Base-by-base conservation (phyloP, 1,284 basidiomycete genomes). In the Ustilago cynodontis region DNA sequence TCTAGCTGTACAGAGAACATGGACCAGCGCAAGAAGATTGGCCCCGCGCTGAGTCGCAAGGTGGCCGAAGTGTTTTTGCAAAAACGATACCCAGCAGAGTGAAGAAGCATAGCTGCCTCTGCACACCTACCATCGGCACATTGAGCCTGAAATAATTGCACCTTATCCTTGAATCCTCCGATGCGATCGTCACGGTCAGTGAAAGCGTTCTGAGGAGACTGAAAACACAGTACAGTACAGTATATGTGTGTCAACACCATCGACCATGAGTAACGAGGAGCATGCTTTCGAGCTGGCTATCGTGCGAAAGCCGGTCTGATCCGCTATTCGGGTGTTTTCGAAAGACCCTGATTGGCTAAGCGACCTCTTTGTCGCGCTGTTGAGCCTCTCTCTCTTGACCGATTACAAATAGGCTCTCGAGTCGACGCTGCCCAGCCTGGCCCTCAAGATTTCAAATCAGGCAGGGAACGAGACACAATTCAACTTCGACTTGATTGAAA, bases 11-110 rank as follows among this genome's bases (percentile, higher is more conserved):
- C 71, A 24, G 67, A 79, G 14, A 50, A 53, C 4, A 63, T 69
- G 49, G 77, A 79, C 33, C 67, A 73, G 65, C 64, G 77, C 35
- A 79, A 69, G 61, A 72, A 71, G 60, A 65, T 79, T 18, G 77
- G 77, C 18, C 65, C 63, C 16, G 71, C 73, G 31, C 59, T 79
- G 33, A 79, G 77, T 55, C 49, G 54, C 33, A 79, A 77, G 59
- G 68, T 76, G 39, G 56, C 68, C 24, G 61, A 76, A 33, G 54
- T 78, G 22, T 58, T 78, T 37, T 47, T 67, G 33, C 61, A 63
- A 56, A 13, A 53, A 41, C 55, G 68, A 22, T 75, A 75, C 41
- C 43, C 43, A 6, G 45, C 53, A 10, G 65, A 68, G 31, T 65
- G 29, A 53, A 24, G 41, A n/a, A 49, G 26, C 26, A 43, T 11